phyloP scores from a whole-genome alignment of 768 basidiomycete genomes.

The Mrakia blollopis region DNA sequence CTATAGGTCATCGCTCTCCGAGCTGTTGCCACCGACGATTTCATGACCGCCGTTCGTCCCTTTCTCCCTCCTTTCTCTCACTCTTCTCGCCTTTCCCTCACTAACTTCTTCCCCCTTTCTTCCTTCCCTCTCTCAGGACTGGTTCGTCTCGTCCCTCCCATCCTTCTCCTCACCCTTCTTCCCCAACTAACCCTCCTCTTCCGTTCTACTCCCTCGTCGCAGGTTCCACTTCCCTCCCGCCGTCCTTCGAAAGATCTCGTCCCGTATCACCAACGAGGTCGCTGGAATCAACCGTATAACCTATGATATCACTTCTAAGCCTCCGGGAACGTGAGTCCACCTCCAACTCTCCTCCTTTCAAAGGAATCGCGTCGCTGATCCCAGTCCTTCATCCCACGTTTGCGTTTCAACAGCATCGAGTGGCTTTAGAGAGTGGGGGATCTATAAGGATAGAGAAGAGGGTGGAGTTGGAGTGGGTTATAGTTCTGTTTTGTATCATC shows the following conservation, averaged over 20 bases:
- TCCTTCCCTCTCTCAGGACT: background rate
- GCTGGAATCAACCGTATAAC: conserved; percentile 92
- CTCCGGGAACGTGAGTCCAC: conserved; percentile 58
- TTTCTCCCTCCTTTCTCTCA: background rate
- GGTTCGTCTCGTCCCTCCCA: no score
- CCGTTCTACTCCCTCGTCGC: no score
- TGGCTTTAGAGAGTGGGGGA: conserved; percentile 8
- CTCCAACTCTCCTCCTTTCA: no score
- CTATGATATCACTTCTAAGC: conserved; percentile 90
- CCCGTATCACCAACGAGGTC: conserved; percentile 96
- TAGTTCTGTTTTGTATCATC: background rate
- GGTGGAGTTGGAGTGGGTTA: background rate
- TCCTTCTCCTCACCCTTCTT: no score
- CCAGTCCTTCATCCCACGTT: no score
- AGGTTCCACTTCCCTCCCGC: no score
- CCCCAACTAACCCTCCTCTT: no score
- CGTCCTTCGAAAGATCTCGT: conserved; percentile 62
- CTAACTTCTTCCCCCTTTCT: background rate
- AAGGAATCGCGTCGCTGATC: background rate
- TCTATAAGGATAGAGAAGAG: background rate
- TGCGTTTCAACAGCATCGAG: conserved; percentile 6
- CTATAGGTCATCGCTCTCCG: conserved; percentile 63
- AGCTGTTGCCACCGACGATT: conserved; percentile 96
- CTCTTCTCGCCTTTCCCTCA: background rate
- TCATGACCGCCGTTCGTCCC: conserved; percentile 84